These are phyloP conservation scores for Penicillium fuscoglaucum DNA, from an alignment of 2,329 filamentous ascomycete species.

Conservation along the genomic window DNA sequence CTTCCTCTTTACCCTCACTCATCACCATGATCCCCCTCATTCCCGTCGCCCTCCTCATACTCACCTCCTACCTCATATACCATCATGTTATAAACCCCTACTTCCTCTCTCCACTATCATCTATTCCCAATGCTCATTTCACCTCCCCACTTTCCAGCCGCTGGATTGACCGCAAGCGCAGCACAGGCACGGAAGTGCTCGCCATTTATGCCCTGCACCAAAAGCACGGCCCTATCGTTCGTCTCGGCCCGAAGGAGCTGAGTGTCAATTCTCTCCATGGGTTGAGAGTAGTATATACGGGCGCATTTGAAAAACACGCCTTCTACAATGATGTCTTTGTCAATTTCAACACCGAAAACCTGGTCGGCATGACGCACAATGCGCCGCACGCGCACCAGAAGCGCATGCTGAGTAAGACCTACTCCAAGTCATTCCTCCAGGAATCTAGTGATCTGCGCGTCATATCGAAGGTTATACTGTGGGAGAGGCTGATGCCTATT, in stretches of 20 bases:
- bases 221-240: slow-evolving; percentile 57
- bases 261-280: slow-evolving; percentile 64
- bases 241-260: slow-evolving; percentile 63
- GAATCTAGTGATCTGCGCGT: slow-evolving; percentile 54
- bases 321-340: slow-evolving; percentile 67
- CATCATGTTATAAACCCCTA: slow-evolving; percentile 29
- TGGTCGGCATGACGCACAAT: slow-evolving; percentile 64
- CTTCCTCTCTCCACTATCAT: slow-evolving; percentile 59
- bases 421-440: slow-evolving; percentile 70
- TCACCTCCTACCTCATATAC: slow-evolving; percentile 18
- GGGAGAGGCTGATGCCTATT: slow-evolving; percentile 58
- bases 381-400: slow-evolving; percentile 66
- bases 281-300: slow-evolving; percentile 61
- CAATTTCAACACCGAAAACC: slow-evolving; percentile 62
- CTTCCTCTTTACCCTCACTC: neutral
- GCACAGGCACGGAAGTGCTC: slow-evolving; percentile 56
- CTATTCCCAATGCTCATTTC: slow-evolving; percentile 65
- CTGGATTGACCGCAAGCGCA: slow-evolving; percentile 64
- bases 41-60: slow-evolving; percentile 14
- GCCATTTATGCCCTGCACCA: slow-evolving; percentile 58
- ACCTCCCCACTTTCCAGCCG: slow-evolving; percentile 57
- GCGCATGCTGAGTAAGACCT: slow-evolving; percentile 70
- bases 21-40: slow-evolving; percentile 11
- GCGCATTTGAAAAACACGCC: slow-evolving; percentile 66
- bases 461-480: slow-evolving; percentile 58